phyloP scores from a whole-genome alignment of 2,329 filamentous ascomycete genomes.

The Pyrenochaeta sp. region DNA sequence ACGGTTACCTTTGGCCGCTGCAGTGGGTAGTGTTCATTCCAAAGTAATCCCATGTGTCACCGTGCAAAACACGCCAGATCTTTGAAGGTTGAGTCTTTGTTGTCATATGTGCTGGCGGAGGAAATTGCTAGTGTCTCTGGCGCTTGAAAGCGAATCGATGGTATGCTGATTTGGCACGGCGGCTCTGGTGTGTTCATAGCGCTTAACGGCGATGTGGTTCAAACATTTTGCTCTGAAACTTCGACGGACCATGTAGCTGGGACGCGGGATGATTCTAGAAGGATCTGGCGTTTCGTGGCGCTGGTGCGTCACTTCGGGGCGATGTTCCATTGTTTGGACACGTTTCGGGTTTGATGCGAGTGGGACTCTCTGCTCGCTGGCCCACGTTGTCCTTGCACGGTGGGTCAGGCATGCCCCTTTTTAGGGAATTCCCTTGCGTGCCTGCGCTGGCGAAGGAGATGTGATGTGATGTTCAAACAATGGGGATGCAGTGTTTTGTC shows the following conservation, averaged over 20 bases:
- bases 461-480: not conserved
- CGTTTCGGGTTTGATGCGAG: not conserved
- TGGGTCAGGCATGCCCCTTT: not conserved
- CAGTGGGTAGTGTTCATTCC: not conserved
- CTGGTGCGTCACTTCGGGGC: not conserved
- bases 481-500: not conserved
- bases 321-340: not conserved
- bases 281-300: slow-evolving; percentile 8
- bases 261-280: slow-evolving; percentile 16
- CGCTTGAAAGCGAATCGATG: no score
- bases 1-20: not conserved
- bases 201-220: not conserved
- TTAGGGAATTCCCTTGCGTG: no score
- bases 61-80: slow-evolving; percentile 1
- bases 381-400: not conserved
- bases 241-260: slow-evolving; percentile 1
- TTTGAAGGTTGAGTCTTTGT: no score
- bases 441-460: not conserved
- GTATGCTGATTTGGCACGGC: not conserved
- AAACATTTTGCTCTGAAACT: not conserved
- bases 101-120: no score
- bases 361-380: not conserved
- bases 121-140: no score
- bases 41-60: not conserved
- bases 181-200: not conserved